Percentiles rank a stretch among this genome's conserved stretches.
Evolutionary conservation across 1,284 basidiomycete genomes (phyloP).

Genomic region (Malassezia slooffiae): DNA sequence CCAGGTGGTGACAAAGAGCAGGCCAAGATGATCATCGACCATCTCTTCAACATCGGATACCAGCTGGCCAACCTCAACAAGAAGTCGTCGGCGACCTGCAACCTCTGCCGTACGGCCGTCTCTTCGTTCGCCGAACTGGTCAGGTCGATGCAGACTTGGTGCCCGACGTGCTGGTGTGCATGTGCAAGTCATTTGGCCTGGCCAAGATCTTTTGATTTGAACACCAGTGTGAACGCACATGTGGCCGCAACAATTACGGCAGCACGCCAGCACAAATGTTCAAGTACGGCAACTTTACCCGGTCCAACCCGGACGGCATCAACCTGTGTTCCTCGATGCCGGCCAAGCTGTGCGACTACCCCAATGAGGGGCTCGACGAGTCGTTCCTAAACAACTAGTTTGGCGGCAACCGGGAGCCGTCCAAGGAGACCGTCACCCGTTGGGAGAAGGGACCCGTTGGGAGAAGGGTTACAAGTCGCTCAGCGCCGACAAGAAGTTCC

Average conservation of each 20-base stretch:
- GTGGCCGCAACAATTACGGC: constrained; percentile 31
- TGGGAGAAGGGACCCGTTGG: constrained; percentile 7
- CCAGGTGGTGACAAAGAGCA: not conserved
- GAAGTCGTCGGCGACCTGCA: constrained; percentile 51
- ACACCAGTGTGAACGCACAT: constrained; percentile 55
- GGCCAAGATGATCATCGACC: not conserved
- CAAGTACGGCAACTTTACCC: constrained; percentile 32
- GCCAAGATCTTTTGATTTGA: constrained; percentile 18
- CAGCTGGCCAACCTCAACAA: constrained; percentile 48
- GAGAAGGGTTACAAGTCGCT: not conserved
- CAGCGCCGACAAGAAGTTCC: constrained; percentile 37
- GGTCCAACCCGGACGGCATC: constrained; percentile 29
- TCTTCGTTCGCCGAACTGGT: constrained; percentile 59
- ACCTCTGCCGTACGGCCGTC: constrained; percentile 57
- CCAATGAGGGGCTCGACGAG: constrained; percentile 19
- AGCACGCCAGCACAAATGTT: constrained; percentile 28
- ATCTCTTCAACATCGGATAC: constrained; percentile 43
- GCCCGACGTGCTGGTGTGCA: constrained; percentile 53
- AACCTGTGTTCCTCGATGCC: constrained; percentile 37
- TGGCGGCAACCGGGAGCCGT: constrained; percentile 15
- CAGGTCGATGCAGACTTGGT: constrained; percentile 57
- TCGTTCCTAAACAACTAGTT: constrained; percentile 33
- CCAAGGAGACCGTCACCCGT: constrained; percentile 4
- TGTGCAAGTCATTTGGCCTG: constrained; percentile 54
- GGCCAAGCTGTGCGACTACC: constrained; percentile 5